Conservation (phyloP, 2,329 filamentous ascomycete species). For the Fusarium falciforme region DNA sequence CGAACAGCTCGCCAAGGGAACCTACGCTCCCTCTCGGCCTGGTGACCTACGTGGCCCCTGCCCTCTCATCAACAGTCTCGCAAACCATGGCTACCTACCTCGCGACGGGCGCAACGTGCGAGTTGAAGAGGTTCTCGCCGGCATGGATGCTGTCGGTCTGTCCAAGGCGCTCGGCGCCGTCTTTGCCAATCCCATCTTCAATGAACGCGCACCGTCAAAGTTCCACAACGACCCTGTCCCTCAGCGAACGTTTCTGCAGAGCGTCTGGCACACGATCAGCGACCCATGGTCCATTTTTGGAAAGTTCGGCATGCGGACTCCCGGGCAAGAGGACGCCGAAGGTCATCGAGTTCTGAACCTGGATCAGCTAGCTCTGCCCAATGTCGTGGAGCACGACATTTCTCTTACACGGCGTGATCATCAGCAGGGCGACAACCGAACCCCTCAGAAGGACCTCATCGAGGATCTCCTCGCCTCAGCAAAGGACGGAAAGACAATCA, state of each 20-base stretch:
- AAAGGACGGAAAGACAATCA: constrained; percentile 35
- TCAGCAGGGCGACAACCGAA: constrained; percentile 35
- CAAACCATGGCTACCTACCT: constrained; percentile 42
- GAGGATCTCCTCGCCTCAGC: constrained; percentile 31
- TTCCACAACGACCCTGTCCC: constrained; percentile 7
- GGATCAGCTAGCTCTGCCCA: constrained; percentile 33
- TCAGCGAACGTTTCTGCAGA: constrained; percentile 19
- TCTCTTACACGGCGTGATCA: constrained; percentile 39
- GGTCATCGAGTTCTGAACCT: constrained; percentile 35
- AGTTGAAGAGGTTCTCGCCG: constrained; percentile 28
- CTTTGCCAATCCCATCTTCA: constrained; percentile 39
- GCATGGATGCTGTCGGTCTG: constrained; percentile 30
- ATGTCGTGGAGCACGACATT: constrained; percentile 39
- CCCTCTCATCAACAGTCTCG: constrained; percentile 39
- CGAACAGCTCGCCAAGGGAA: constrained; percentile 26
- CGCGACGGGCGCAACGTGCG: constrained; percentile 36
- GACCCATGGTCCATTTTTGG: constrained; percentile 36
- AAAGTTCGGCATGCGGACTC: constrained; percentile 36
- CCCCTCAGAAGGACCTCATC: constrained; percentile 32
- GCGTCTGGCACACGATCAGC: constrained; percentile 1
- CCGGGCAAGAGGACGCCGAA: constrained; percentile 30
- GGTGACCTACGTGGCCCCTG: constrained; percentile 37
- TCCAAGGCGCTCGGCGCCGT: constrained; percentile 33
- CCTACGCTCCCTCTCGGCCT: constrained; percentile 30
- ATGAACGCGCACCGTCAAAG: constrained; percentile 19